phyloP scores from a whole-genome alignment of 2,329 filamentous ascomycete genomes.

The Nannizzia gypsea region DNA sequence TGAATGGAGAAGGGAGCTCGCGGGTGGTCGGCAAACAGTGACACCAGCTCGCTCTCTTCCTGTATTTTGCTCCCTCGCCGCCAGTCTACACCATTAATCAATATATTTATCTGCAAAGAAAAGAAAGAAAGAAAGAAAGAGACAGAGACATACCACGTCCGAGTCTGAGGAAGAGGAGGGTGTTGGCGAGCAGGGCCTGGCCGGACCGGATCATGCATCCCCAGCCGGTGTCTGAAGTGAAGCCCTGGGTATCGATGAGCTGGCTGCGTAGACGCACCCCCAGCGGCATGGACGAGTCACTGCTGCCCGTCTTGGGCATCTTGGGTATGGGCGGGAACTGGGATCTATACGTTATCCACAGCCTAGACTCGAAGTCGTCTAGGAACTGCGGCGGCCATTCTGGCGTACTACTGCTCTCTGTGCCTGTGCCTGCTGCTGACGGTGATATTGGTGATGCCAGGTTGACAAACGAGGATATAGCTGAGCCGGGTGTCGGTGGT shows the following conservation, averaged over 20 bases:
- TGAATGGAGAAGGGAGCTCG: slow-evolving; percentile 88
- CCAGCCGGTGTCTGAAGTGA: slow-evolving; percentile 91
- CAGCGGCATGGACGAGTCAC: slow-evolving; percentile 61
- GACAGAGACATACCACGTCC: slow-evolving; percentile 59
- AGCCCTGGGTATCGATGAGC: slow-evolving; percentile 65
- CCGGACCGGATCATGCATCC: slow-evolving; percentile 98
- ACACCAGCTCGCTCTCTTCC: slow-evolving; percentile 60
- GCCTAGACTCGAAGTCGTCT: slow-evolving; percentile 79
- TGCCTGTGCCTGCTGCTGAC: neutral
- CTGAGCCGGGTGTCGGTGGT: neutral
- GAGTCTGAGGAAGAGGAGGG: slow-evolving; percentile 58
- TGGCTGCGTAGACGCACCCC: slow-evolving; percentile 73
- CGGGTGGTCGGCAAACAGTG: slow-evolving; percentile 76
- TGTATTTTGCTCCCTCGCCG: slow-evolving; percentile 47
- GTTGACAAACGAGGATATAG: neutral
- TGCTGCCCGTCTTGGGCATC: slow-evolving; percentile 49
- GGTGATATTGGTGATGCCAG: neutral
- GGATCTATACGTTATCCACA: slow-evolving; percentile 95
- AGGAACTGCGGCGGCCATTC: slow-evolving; percentile 80
- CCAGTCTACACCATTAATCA: slow-evolving; percentile 54
- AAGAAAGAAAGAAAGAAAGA: too few relatives aligned
- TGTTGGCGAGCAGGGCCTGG: slow-evolving; percentile 83
- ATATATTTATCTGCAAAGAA: too few relatives aligned
- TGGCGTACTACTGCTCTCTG: neutral
- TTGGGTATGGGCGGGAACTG: slow-evolving; percentile 73